These are phyloP conservation scores for Bipolaris sorokiniana DNA, from an alignment of 2,329 filamentous ascomycete genomes.

Conservation along the genomic window DNA sequence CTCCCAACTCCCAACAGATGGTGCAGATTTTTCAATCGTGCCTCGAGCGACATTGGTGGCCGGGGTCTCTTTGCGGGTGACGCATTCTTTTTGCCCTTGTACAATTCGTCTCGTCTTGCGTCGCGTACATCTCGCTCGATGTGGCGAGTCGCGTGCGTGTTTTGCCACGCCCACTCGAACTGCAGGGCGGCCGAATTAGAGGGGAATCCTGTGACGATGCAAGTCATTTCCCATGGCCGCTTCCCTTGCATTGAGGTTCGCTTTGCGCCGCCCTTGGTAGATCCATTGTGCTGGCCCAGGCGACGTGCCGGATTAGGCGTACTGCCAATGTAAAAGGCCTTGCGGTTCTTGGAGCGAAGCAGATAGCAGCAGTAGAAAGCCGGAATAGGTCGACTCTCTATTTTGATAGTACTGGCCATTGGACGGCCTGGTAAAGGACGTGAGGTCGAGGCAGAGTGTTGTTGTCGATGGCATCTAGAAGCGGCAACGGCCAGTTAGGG, in stretches of 20 bases:
- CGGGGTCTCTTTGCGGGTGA: slow-evolving; percentile 52
- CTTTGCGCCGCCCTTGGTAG: slow-evolving; percentile 78
- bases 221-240: slow-evolving; percentile 82
- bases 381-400: slow-evolving; percentile 64
- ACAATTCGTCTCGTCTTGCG: slow-evolving; percentile 44
- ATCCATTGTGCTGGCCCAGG: slow-evolving; percentile 89
- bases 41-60: slow-evolving; percentile 66
- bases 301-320: slow-evolving; percentile 87
- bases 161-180: slow-evolving; percentile 97
- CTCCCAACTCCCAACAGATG: slow-evolving; percentile 78
- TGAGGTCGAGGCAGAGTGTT: slow-evolving; percentile 18
- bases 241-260: slow-evolving; percentile 71
- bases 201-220: slow-evolving; percentile 85
- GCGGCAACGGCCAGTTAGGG: slow-evolving; percentile 21
- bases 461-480: slow-evolving; percentile 21
- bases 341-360: slow-evolving; percentile 77
- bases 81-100: slow-evolving; percentile 33
- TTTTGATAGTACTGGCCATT: slow-evolving; percentile 20
- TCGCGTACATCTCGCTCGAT: slow-evolving; percentile 60
- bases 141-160: slow-evolving; percentile 80
- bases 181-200: slow-evolving; percentile 86
- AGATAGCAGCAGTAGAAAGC: slow-evolving; percentile 94
- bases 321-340: slow-evolving; percentile 84
- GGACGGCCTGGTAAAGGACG: not conserved
- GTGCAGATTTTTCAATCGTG: slow-evolving; percentile 80